Evolutionary conservation across 768 basidiomycete genomes (phyloP).

Genomic region (Mycena galopus): DNA sequence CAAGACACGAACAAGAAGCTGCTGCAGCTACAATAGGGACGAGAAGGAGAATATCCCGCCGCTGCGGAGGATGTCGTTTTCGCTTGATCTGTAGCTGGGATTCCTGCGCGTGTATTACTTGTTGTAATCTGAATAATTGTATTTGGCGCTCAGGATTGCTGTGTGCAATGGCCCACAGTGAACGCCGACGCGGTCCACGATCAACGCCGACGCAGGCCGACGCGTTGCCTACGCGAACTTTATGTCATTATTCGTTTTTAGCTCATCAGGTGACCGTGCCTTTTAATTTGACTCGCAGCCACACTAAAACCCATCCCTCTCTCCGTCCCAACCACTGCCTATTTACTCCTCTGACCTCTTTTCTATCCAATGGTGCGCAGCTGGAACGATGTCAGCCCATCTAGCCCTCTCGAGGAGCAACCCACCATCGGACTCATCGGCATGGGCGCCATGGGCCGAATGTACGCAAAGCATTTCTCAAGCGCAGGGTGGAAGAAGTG

Average conservation of each 20-base stretch:
- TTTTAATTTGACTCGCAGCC: background rate
- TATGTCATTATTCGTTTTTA: background rate
- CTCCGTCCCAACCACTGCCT: background rate
- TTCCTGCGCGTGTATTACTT: no score
- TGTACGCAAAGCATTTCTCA: slow-evolving; percentile 89
- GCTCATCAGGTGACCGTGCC: background rate
- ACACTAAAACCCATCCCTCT: background rate
- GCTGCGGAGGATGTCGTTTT: background rate
- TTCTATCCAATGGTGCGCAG: background rate
- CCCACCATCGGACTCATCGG: slow-evolving; percentile 93
- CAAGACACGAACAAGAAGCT: background rate
- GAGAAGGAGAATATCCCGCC: slow-evolving; percentile 32
- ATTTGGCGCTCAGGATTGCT: no score
- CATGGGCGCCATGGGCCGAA: slow-evolving; percentile 97
- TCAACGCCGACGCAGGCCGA: no score
- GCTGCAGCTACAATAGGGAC: background rate
- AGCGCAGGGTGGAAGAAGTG: slow-evolving; percentile 90
- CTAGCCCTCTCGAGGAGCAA: slow-evolving; percentile 51
- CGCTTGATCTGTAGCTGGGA: background rate
- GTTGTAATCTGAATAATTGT: no score
- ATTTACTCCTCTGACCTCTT: background rate
- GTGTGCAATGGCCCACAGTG: no score
- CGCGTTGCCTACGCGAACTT: no score
- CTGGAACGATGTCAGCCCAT: slow-evolving; percentile 13
- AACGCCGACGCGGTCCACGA: no score